Evolutionary conservation across 2,329 filamentous ascomycete species (phyloP).

Genomic region (Claviceps fusiformis): DNA sequence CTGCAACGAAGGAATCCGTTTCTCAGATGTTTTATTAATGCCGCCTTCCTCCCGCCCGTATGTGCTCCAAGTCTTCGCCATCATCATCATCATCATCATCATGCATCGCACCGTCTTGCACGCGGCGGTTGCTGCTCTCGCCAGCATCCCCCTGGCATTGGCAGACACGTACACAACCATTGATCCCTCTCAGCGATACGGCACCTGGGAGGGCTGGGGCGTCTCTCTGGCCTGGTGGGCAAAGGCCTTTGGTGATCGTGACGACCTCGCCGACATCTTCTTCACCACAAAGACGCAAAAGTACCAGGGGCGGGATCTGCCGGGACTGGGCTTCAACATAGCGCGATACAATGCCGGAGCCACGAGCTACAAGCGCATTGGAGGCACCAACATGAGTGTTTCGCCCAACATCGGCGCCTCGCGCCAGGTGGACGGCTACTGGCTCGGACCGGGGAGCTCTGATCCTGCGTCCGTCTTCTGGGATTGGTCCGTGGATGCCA

Average conservation of each 20-base stretch:
- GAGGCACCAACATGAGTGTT: conserved; percentile 20
- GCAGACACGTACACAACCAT: not conserved
- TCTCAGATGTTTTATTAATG: too few relatives aligned
- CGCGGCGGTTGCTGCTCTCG: not conserved
- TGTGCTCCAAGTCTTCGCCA: not conserved
- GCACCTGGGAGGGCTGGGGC: conserved; percentile 31
- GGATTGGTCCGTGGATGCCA: conserved; percentile 26
- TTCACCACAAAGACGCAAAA: conserved; percentile 21
- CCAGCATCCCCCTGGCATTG: not conserved
- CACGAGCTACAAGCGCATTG: conserved; percentile 20
- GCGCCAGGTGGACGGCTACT: conserved; percentile 26
- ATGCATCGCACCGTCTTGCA: not conserved
- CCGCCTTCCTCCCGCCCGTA: too few relatives aligned
- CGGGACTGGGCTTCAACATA: conserved; percentile 28
- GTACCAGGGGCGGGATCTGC: conserved; percentile 18
- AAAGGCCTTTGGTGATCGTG: conserved; percentile 23
- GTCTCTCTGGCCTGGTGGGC: conserved; percentile 31
- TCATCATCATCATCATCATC: not conserved
- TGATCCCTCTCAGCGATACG: conserved; percentile 17
- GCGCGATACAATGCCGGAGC: conserved; percentile 30
- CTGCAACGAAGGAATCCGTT: too few relatives aligned
- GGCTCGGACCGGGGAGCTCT: conserved; percentile 22
- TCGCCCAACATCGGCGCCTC: conserved; percentile 24
- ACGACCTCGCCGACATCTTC: conserved; percentile 27
- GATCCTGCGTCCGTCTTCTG: conserved; percentile 23